phyloP scores from a whole-genome alignment of 257 asterid species.

The Nicotiana obtusifolia region DNA sequence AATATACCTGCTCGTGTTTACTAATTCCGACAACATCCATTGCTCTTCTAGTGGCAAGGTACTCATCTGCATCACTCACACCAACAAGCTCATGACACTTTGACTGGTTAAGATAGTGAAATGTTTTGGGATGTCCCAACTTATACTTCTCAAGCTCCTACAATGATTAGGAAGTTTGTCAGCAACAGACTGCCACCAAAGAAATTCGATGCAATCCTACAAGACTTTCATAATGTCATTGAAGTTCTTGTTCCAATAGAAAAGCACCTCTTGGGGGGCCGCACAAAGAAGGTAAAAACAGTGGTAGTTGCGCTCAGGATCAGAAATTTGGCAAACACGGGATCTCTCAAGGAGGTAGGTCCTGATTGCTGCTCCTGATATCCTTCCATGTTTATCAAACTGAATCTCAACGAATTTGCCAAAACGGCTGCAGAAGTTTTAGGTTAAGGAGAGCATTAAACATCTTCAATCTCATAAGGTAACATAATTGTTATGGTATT shows the following conservation, averaged over 20 bases:
- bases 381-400: slow-evolving; percentile 95
- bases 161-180: slow-evolving; percentile 24
- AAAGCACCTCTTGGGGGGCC: slow-evolving; percentile 84
- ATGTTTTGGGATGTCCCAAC: slow-evolving; percentile 73
- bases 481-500: background rate
- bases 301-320: slow-evolving; percentile 96
- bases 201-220: background rate
- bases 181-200: slow-evolving; percentile 8
- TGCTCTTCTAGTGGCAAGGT: slow-evolving; percentile 93
- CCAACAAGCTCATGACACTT: slow-evolving; percentile 79
- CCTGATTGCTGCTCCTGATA: slow-evolving; percentile 98
- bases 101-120: slow-evolving; percentile 96
- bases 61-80: slow-evolving; percentile 76
- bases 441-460: slow-evolving; percentile 26
- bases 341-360: slow-evolving; percentile 98
- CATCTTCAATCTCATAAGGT: background rate
- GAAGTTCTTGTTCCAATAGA: slow-evolving; percentile 18
- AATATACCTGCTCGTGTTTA: slow-evolving; percentile 72
- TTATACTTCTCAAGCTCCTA: slow-evolving; percentile 87
- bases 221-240: background rate
- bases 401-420: slow-evolving; percentile 99
- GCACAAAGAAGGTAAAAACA: slow-evolving; percentile 98
- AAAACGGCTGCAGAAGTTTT: slow-evolving; percentile 73
- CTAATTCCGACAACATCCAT: slow-evolving; percentile 96
- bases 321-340: slow-evolving; percentile 95